phyloP scores from a whole-genome alignment of 2,329 filamentous ascomycete species.

The Claviceps spartinae region DNA sequence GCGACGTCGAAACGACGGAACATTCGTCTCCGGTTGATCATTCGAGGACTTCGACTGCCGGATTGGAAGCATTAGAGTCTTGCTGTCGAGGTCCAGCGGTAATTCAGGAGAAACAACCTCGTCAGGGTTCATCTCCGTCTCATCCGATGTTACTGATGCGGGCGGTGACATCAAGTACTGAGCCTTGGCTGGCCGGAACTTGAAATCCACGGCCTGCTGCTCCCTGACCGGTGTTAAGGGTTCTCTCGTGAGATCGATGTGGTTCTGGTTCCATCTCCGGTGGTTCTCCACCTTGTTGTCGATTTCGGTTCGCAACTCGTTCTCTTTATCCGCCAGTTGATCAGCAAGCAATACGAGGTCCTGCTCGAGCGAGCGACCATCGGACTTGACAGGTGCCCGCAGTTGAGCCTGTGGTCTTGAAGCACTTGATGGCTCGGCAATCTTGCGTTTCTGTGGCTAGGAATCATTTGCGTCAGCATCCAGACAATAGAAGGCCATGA shows the following conservation, averaged over 20 bases:
- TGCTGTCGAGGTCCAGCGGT: conserved; percentile 22
- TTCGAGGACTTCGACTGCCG: conserved; percentile 30
- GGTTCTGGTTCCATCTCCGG: conserved; percentile 80
- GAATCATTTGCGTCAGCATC: conserved; percentile 21
- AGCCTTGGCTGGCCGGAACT: conserved; percentile 59
- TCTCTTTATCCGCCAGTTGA: conserved; percentile 66
- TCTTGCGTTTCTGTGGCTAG: conserved; percentile 59
- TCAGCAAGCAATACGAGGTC: conserved; percentile 70
- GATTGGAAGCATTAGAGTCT: conserved; percentile 18
- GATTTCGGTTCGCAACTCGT: conserved; percentile 67
- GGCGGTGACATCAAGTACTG: conserved; percentile 57
- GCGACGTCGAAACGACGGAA: conserved; percentile 66
- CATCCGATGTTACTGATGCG: conserved; percentile 39
- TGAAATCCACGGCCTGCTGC: conserved; percentile 42
- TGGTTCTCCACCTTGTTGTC: conserved; percentile 81
- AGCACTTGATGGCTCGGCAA: conserved; percentile 43
- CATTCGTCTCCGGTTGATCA: conserved; percentile 26
- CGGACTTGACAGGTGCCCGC: conserved; percentile 55
- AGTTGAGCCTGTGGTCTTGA: conserved; percentile 52
- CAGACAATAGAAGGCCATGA: too few relatives aligned
- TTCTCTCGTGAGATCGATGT: conserved; percentile 74
- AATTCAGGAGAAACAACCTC: conserved; percentile 29
- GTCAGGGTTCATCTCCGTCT: conserved; percentile 39
- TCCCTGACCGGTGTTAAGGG: conserved; percentile 70
- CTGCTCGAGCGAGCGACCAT: conserved; percentile 59